These are phyloP conservation scores for Lactifluus rugatus DNA, from an alignment of 768 basidiomycete species.

Conservation along the genomic window DNA sequence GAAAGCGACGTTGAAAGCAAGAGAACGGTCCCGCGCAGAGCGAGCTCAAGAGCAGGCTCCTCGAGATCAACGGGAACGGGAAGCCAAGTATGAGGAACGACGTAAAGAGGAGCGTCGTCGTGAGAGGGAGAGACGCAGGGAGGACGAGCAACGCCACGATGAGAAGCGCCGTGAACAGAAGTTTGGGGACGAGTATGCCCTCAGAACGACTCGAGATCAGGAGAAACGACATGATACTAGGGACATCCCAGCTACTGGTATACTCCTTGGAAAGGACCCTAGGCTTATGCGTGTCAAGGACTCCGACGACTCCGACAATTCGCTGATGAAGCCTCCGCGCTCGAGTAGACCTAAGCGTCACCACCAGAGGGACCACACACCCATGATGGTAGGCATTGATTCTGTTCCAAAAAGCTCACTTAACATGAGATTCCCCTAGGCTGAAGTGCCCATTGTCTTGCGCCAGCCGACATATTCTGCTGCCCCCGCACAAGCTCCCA, in stretches of 20 bases:
- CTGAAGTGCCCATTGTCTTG: constrained; percentile 8
- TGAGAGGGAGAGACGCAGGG: constrained; percentile 19
- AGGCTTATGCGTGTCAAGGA: constrained; percentile 19
- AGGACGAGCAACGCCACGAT: constrained; percentile 19
- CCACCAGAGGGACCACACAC: constrained; percentile 4
- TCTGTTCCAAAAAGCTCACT: background rate
- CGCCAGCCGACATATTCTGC: constrained; percentile 4
- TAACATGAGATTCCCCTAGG: background rate
- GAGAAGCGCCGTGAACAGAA: constrained; percentile 18
- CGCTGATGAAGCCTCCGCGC: constrained; percentile 7
- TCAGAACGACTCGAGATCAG: constrained; percentile 5
- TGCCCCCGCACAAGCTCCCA: background rate
- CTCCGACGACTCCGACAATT: constrained; percentile 21
- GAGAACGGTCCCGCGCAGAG: constrained; percentile 19
- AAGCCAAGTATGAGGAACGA: constrained; percentile 11
- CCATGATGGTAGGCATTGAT: background rate
- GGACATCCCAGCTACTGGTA: constrained; percentile 19
- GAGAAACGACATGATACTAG: constrained; percentile 14
- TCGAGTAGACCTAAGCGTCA: constrained; percentile 14
- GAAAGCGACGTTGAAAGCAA: constrained; percentile 4
- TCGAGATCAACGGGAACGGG: constrained; percentile 16
- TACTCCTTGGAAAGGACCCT: constrained; percentile 2
- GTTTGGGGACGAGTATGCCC: constrained; percentile 15
- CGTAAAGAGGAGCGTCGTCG: constrained; percentile 18
- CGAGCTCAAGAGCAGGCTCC: constrained; percentile 14